phyloP scores from a whole-genome alignment of 768 basidiomycete genomes.

The Trametes maxima region DNA sequence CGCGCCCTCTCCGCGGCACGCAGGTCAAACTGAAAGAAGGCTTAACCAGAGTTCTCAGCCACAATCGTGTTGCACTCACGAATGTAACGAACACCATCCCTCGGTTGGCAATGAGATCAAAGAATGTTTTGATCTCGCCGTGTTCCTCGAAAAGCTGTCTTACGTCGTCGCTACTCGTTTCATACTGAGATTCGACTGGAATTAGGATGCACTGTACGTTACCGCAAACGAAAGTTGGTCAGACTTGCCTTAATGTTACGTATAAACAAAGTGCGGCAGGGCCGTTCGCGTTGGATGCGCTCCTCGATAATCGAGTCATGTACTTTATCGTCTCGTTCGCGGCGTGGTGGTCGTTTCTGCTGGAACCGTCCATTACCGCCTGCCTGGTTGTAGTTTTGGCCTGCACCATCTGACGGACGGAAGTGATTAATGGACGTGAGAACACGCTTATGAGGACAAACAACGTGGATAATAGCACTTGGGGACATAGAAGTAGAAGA shows the following conservation, averaged over 20 bases:
- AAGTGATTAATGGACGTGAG: conserved; percentile 27
- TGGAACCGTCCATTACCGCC: conserved; percentile 38
- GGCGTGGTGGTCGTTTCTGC: conserved; percentile 55
- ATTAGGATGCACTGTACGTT: not conserved
- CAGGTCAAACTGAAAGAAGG: conserved; percentile 71
- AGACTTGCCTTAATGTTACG: conserved; percentile 95
- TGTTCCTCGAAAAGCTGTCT: conserved; percentile 87
- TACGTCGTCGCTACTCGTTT: conserved; percentile 85
- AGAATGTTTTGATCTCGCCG: conserved; percentile 96
- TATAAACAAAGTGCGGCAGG: conserved; percentile 95
- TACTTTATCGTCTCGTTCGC: conserved; percentile 85
- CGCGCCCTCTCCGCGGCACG: conserved; percentile 91
- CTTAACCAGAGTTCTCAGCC: not conserved
- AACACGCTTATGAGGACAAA: conserved; percentile 10
- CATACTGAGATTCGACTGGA: conserved; percentile 58
- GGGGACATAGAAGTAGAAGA: not conserved
- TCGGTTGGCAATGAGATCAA: conserved; percentile 89
- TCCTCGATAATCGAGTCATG: conserved; percentile 94
- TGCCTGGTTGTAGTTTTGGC: conserved; percentile 56
- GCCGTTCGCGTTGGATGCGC: conserved; percentile 89
- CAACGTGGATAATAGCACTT: conserved; percentile 1
- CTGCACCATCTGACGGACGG: conserved; percentile 63
- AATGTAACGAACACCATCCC: conserved; percentile 99
- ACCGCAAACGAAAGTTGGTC: not conserved
- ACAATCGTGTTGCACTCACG: conserved; percentile 56